These are phyloP conservation scores for Colletotrichum sp. DNA, from an alignment of 2,329 filamentous ascomycete species.

Conservation along the genomic window DNA sequence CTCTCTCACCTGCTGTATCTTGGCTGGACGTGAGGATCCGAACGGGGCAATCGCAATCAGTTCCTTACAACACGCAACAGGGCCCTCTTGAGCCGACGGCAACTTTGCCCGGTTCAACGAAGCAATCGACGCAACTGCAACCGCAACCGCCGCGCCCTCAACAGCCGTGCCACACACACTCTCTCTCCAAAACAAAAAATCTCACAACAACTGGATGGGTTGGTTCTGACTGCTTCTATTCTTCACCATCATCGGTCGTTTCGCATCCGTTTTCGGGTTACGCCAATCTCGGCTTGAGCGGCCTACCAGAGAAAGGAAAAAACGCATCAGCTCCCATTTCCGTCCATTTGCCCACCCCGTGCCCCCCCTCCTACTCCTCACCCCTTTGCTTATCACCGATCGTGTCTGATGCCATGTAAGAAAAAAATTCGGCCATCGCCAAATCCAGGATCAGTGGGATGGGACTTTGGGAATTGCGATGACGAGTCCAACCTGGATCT, in stretches of 20 bases:
- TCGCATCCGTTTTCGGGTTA: slow-evolving; percentile 1
- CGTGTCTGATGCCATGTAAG: not conserved
- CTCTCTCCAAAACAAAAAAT: not conserved
- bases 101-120: not conserved
- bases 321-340: not conserved
- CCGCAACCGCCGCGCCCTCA: not conserved
- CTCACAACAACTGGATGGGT: not conserved
- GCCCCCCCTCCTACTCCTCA: not conserved
- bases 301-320: not conserved
- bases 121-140: not conserved
- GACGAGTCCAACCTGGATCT: slow-evolving; percentile 8
- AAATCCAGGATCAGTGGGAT: not conserved
- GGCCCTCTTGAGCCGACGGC: not conserved
- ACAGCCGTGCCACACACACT: not conserved
- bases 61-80: not conserved
- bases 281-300: not conserved
- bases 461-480: not conserved
- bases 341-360: not conserved
- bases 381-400: not conserved
- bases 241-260: not conserved
- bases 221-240: not conserved
- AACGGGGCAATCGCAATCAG: not conserved
- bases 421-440: not conserved
- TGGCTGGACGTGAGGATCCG: not conserved
- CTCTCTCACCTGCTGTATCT: not conserved